Conservation (phyloP, 257 asterid species). For the Gardenia jasminoides region DNA sequence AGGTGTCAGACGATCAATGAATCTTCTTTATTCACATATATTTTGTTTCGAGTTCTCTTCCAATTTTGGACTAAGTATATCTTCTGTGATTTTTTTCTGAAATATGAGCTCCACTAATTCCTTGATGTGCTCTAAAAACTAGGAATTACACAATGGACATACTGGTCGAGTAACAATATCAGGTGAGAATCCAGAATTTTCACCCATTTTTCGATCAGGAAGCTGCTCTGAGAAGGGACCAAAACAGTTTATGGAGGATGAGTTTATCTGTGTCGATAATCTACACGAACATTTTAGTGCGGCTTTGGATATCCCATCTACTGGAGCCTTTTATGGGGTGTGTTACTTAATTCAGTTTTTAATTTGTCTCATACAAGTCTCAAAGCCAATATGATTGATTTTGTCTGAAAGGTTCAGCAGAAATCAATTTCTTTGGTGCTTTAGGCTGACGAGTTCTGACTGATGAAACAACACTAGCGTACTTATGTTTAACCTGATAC, state of each 20-base stretch:
- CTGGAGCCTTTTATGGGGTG: constrained; percentile 89
- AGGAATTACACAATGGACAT: constrained; percentile 43
- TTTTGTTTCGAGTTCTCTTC: background rate
- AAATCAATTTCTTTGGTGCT: background rate
- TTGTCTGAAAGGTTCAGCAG: background rate
- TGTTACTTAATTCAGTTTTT: constrained; percentile 28
- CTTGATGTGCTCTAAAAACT: constrained; percentile 17
- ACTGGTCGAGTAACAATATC: constrained; percentile 41
- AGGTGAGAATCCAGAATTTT: constrained; percentile 50
- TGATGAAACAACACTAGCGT: background rate
- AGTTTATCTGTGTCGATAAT: constrained; percentile 69
- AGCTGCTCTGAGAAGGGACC: constrained; percentile 85
- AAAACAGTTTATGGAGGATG: constrained; percentile 83
- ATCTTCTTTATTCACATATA: too few relatives aligned
- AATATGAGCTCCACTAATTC: background rate
- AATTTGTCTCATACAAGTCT: background rate
- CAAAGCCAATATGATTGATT: background rate
- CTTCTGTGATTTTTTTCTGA: background rate
- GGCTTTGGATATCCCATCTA: constrained; percentile 40
- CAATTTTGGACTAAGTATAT: background rate
- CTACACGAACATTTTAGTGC: constrained; percentile 52
- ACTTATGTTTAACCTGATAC: background rate
- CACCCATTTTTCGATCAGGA: constrained; percentile 71
- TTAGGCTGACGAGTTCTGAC: background rate
- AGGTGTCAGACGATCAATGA: background rate